Percentiles rank a stretch among this genome's conserved stretches.
phyloP scores from a whole-genome alignment of 192 early-diverging fungal genomes.

The Dispira simplex region DNA sequence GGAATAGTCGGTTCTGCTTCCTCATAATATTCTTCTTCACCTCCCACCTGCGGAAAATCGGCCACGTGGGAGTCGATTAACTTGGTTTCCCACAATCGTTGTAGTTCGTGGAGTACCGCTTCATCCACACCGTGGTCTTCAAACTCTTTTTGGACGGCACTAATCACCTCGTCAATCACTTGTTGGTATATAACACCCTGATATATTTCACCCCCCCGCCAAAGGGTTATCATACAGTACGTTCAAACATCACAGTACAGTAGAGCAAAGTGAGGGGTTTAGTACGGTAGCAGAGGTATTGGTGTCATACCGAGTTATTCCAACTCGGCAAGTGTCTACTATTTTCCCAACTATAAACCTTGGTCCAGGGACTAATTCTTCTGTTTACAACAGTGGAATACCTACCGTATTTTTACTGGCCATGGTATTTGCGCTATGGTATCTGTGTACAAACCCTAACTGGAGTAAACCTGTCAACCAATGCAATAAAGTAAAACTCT shows the following conservation, averaged over 20 bases:
- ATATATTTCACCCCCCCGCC: neutral
- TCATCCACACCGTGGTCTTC: conserved; percentile 82
- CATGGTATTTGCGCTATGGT: neutral
- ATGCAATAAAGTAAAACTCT: neutral
- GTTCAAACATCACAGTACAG: neutral
- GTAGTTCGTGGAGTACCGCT: conserved; percentile 69
- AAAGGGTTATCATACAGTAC: neutral
- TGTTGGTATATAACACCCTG: conserved; percentile 48
- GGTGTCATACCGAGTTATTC: neutral
- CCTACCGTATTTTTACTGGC: conserved; percentile 12
- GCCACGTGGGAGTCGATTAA: conserved; percentile 33
- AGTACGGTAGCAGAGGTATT: neutral
- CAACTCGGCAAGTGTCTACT: neutral
- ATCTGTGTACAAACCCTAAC: neutral
- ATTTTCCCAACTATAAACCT: neutral
- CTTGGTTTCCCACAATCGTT: conserved; percentile 49
- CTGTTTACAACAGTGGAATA: neutral
- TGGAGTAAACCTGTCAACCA: neutral
- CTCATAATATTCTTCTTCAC: conserved; percentile 12
- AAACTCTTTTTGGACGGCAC: conserved; percentile 73
- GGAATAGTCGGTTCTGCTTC: neutral
- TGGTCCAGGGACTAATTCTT: neutral
- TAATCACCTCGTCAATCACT: conserved; percentile 90
- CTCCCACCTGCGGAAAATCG: conserved; percentile 16
- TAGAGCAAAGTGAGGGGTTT: neutral